Conservation (phyloP, 75 land plant species). For the Selaginella moellendorffii region DNA sequence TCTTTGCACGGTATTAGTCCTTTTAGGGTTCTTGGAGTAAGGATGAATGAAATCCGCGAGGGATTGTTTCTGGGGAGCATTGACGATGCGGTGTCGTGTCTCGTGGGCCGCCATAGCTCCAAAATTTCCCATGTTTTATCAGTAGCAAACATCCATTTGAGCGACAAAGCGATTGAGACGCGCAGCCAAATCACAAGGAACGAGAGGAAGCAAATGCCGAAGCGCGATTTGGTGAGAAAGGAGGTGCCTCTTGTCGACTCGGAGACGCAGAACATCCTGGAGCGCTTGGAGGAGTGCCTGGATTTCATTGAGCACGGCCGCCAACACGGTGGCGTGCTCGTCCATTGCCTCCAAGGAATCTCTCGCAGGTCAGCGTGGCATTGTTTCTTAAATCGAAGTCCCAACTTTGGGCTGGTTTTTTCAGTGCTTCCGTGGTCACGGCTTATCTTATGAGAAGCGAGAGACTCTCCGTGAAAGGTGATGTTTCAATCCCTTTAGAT, state of each 20-base stretch:
- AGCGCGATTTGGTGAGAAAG: conserved; percentile 37
- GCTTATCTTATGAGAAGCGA: conserved; percentile 92
- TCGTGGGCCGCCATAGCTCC: background rate
- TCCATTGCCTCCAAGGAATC: conserved; percentile 93
- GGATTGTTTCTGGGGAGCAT: conserved; percentile 73
- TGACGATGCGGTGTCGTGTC: conserved; percentile 40
- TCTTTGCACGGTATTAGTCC: background rate
- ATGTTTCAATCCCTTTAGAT: background rate
- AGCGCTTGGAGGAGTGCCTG: conserved; percentile 68
- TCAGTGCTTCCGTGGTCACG: conserved; percentile 89
- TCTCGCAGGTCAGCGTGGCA: conserved; percentile 60
- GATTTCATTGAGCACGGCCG: conserved; percentile 68
- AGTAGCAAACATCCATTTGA: background rate
- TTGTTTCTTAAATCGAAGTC: background rate
- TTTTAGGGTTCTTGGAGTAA: background rate
- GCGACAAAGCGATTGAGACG: background rate
- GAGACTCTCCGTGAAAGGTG: conserved; percentile 64
- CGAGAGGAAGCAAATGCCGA: background rate
- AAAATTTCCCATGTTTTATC: background rate
- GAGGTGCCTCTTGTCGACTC: conserved; percentile 73
- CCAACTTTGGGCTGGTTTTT: conserved; percentile 12
- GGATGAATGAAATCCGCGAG: conserved; percentile 22
- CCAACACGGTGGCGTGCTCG: conserved; percentile 55
- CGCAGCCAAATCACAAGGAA: background rate
- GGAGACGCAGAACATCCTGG: conserved; percentile 71